Evolutionary conservation across 2,329 filamentous ascomycete genomes (phyloP).

Genomic region (Fusarium sp.): DNA sequence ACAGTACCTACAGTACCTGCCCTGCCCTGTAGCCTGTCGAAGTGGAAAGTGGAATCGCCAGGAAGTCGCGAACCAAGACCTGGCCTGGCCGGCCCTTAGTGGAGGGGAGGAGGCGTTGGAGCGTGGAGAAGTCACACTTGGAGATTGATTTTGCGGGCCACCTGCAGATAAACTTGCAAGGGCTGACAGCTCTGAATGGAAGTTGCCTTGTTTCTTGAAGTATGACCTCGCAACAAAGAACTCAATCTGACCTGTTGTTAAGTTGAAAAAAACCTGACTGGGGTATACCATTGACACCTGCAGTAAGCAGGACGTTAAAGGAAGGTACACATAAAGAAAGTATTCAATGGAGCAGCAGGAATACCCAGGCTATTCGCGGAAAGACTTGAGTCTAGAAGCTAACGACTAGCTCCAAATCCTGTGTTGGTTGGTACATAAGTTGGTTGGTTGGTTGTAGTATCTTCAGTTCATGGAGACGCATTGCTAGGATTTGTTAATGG

Average conservation of each 20-base stretch:
- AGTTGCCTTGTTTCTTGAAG: background rate
- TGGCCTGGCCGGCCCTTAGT: conserved; percentile 16
- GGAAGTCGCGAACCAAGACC: conserved; percentile 28
- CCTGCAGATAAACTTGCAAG: conserved; percentile 18
- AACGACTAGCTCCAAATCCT: conserved; percentile 1
- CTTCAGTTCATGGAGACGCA: conserved; percentile 1
- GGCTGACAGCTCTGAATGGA: background rate
- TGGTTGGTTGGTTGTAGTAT: background rate
- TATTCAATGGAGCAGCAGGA: conserved; percentile 3
- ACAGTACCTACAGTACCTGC: conserved; percentile 16
- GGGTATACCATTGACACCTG: background rate
- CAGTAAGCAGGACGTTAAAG: background rate
- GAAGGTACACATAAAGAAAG: background rate
- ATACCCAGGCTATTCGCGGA: conserved; percentile 1
- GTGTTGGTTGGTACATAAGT: background rate
- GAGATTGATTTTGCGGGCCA: conserved; percentile 36
- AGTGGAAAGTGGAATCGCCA: conserved; percentile 34
- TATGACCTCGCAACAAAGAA: background rate
- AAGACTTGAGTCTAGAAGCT: conserved; percentile 4
- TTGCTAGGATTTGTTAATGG: conserved; percentile 5
- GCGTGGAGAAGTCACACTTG: conserved; percentile 35
- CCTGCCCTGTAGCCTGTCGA: conserved; percentile 21
- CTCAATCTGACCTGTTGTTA: background rate
- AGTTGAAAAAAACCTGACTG: background rate
- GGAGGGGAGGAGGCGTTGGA: conserved; percentile 31